These are phyloP conservation scores for Diaporthe eres DNA, from an alignment of 2,329 filamentous ascomycete genomes.

Conservation along the genomic window DNA sequence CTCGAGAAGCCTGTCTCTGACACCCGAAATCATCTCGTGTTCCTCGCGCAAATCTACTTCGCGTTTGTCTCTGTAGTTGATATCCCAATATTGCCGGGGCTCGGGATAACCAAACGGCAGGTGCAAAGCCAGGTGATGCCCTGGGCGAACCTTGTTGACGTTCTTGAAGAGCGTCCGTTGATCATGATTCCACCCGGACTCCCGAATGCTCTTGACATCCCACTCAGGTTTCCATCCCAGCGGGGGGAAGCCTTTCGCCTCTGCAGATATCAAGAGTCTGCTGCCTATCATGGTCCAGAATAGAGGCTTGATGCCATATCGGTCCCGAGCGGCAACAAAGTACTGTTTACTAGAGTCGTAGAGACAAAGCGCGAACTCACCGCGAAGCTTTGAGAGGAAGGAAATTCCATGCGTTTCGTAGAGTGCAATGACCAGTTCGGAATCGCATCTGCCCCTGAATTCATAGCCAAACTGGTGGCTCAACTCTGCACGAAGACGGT, in stretches of 20 bases:
- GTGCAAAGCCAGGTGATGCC: conserved; percentile 57
- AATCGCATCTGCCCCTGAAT: conserved; percentile 63
- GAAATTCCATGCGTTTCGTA: conserved; percentile 62
- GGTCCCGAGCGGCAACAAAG: conserved; percentile 65
- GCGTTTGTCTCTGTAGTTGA: conserved; percentile 64
- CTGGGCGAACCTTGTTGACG: conserved; percentile 60
- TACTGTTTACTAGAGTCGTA: conserved; percentile 60
- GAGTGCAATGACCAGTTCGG: conserved; percentile 66
- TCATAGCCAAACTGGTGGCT: conserved; percentile 53
- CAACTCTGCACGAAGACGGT: conserved; percentile 57
- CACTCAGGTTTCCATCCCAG: conserved; percentile 67
- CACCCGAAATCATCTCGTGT: conserved; percentile 65
- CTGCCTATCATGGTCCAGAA: conserved; percentile 61
- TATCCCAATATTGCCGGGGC: conserved; percentile 66
- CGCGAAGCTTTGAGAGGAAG: conserved; percentile 59
- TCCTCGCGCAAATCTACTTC: conserved; percentile 58
- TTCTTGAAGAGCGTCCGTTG: conserved; percentile 64
- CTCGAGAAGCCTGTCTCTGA: conserved; percentile 65
- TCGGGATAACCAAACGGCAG: conserved; percentile 51
- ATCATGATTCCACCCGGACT: conserved; percentile 59
- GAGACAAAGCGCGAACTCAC: conserved; percentile 68
- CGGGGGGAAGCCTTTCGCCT: conserved; percentile 67
- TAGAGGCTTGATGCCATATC: conserved; percentile 71
- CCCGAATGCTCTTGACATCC: conserved; percentile 62
- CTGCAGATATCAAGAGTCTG: conserved; percentile 63